Evolutionary conservation across 2,329 filamentous ascomycete genomes (phyloP).

Genomic region (Claviceps sp.): DNA sequence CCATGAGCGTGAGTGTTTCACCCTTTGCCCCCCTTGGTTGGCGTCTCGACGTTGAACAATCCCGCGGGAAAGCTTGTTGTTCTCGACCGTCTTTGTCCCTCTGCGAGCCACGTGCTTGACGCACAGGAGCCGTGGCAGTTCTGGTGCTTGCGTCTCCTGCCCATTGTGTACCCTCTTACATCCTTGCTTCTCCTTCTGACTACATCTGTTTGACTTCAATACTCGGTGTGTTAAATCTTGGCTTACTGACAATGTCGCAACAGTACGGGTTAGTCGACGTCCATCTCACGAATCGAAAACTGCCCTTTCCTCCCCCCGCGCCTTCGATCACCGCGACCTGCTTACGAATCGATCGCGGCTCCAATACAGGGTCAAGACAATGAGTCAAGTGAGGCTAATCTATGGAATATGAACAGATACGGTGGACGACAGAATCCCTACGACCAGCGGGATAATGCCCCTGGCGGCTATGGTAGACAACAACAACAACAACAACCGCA

Average conservation of each 20-base stretch:
- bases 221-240: slow-evolving; percentile 2
- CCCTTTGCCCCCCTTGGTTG: slow-evolving; percentile 10
- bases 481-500: slow-evolving; percentile 5
- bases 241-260: slow-evolving; percentile 17
- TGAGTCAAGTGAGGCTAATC: neutral
- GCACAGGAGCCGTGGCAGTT: neutral
- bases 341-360: neutral
- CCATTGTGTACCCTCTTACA: neutral
- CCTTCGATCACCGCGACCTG: neutral
- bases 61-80: neutral
- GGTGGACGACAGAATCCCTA: slow-evolving; percentile 43
- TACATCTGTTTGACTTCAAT: neutral
- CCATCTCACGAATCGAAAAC: neutral
- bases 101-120: neutral
- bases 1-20: slow-evolving; percentile 18
- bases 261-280: slow-evolving; percentile 41
- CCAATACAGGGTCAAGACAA: neutral
- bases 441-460: slow-evolving; percentile 35
- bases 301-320: neutral
- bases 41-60: slow-evolving; percentile 9
- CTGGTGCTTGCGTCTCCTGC: neutral
- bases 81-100: neutral
- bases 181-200: neutral
- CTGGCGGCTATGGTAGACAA: slow-evolving; percentile 20
- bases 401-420: slow-evolving; percentile 30